phyloP scores from a whole-genome alignment of 2,329 filamentous ascomycete species.

The Tolypocladium paradoxum region DNA sequence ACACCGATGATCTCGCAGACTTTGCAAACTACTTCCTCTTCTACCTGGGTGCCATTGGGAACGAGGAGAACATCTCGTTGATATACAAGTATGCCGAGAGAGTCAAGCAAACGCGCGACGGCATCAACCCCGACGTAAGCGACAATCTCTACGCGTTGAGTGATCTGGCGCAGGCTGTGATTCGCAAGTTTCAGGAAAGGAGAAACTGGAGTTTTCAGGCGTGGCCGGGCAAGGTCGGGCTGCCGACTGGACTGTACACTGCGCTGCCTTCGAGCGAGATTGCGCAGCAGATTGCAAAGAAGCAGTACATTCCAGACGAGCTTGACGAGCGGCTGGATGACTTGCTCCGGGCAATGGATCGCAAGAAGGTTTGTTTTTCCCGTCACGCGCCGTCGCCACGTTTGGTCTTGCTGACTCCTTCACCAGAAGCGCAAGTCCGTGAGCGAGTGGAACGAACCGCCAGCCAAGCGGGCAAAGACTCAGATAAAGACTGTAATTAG shows the following conservation, averaged over 20 bases:
- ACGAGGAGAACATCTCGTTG: conserved; percentile 74
- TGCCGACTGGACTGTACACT: conserved; percentile 71
- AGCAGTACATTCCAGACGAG: conserved; percentile 70
- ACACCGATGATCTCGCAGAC: conserved; percentile 60
- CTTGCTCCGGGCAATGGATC: conserved; percentile 52
- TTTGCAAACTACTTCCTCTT: conserved; percentile 85
- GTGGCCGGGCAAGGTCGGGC: conserved; percentile 67
- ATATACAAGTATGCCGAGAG: conserved; percentile 89
- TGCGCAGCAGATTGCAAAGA: conserved; percentile 78
- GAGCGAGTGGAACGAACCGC: conserved; percentile 37
- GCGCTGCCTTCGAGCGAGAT: conserved; percentile 64
- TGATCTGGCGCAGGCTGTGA: conserved; percentile 73
- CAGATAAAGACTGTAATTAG: conserved; percentile 25
- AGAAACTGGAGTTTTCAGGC: conserved; percentile 80
- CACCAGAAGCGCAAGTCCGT: conserved; percentile 45
- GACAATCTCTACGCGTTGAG: conserved; percentile 77
- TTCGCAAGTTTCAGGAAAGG: conserved; percentile 77
- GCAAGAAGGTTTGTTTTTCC: conserved; percentile 50
- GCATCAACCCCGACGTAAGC: conserved; percentile 54
- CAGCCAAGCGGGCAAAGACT: conserved; percentile 25
- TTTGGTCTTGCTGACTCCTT: conserved; percentile 13
- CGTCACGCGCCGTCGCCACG: neutral
- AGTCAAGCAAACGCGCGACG: conserved; percentile 82
- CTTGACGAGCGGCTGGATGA: conserved; percentile 68
- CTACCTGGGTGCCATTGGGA: conserved; percentile 74